phyloP scores from a whole-genome alignment of 805 yeast species.

The Sugiyamaella floridensis region DNA sequence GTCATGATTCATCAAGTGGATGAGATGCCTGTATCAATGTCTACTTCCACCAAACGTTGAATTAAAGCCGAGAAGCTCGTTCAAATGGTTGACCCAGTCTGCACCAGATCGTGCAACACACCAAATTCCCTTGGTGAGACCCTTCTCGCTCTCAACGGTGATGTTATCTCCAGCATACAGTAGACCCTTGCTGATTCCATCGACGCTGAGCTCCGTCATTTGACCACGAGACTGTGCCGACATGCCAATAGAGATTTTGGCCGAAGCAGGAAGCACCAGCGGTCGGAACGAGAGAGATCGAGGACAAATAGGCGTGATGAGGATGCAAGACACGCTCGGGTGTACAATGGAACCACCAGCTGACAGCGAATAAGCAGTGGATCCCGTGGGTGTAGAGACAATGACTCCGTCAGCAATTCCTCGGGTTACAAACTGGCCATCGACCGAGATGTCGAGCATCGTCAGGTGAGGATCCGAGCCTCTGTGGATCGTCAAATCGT shows the following conservation, averaged over 20 bases:
- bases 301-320: slow-evolving; percentile 89
- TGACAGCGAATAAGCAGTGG: slow-evolving; percentile 84
- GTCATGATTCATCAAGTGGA: background rate
- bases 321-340: slow-evolving; percentile 75
- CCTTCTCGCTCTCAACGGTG: slow-evolving; percentile 24
- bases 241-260: slow-evolving; percentile 46
- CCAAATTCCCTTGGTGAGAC: slow-evolving; percentile 55
- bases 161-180: slow-evolving; percentile 58
- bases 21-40: background rate
- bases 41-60: slow-evolving; percentile 52
- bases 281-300: slow-evolving; percentile 88
- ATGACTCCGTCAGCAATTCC: slow-evolving; percentile 90
- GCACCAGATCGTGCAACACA: slow-evolving; percentile 77
- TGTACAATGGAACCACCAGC: slow-evolving; percentile 93
- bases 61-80: slow-evolving; percentile 83
- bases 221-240: slow-evolving; percentile 32
- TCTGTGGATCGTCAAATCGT: slow-evolving; percentile 81
- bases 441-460: slow-evolving; percentile 75
- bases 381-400: slow-evolving; percentile 87
- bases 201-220: slow-evolving; percentile 62
- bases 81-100: slow-evolving; percentile 90
- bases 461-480: slow-evolving; percentile 84
- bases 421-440: slow-evolving; percentile 76
- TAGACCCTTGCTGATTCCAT: slow-evolving; percentile 71
- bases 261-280: slow-evolving; percentile 66